Conservation (phyloP, 2,329 filamentous ascomycete genomes). For the Nothophaeocryptopus gaeumannii region DNA sequence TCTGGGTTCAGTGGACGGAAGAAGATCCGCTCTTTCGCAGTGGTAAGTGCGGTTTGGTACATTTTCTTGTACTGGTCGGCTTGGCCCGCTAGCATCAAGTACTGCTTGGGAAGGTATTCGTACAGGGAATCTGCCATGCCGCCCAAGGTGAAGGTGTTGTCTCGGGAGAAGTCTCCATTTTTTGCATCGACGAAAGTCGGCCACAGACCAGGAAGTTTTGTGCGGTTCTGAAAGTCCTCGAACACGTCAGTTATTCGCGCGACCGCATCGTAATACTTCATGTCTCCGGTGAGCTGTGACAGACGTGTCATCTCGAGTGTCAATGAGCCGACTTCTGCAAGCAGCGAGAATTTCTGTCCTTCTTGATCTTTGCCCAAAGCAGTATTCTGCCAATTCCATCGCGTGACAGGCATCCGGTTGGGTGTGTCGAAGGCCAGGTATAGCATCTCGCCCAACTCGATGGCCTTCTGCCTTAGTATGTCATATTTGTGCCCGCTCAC, state of each 20-base stretch:
- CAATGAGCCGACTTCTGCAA: slow-evolving; percentile 58
- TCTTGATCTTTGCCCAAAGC: slow-evolving; percentile 29
- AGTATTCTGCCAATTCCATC: slow-evolving; percentile 54
- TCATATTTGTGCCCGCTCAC: slow-evolving; percentile 50
- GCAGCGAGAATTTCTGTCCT: slow-evolving; percentile 37
- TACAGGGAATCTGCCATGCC: slow-evolving; percentile 38
- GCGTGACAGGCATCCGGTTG: slow-evolving; percentile 62
- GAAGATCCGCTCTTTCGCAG: slow-evolving; percentile 48
- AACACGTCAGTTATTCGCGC: slow-evolving; percentile 58
- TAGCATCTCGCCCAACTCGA: slow-evolving; percentile 62
- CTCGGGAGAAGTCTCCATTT: slow-evolving; percentile 34
- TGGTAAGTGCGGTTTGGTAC: slow-evolving; percentile 47
- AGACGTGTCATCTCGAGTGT: slow-evolving; percentile 63
- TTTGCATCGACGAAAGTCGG: slow-evolving; percentile 53
- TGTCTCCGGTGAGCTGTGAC: slow-evolving; percentile 60
- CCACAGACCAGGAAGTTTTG: slow-evolving; percentile 62
- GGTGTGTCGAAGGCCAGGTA: slow-evolving; percentile 67
- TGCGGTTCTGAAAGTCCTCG: slow-evolving; percentile 53
- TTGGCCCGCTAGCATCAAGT: slow-evolving; percentile 30
- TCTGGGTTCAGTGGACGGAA: slow-evolving; percentile 45
- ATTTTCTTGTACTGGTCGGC: slow-evolving; percentile 43
- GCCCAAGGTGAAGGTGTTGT: slow-evolving; percentile 34
- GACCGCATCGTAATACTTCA: slow-evolving; percentile 61
- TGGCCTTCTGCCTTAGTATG: slow-evolving; percentile 59
- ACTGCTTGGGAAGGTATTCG: slow-evolving; percentile 34